Percentiles rank a stretch among this genome's conserved stretches.
Conservation (phyloP, 305 asterid genomes). For the Fraxinus sp. region DNA sequence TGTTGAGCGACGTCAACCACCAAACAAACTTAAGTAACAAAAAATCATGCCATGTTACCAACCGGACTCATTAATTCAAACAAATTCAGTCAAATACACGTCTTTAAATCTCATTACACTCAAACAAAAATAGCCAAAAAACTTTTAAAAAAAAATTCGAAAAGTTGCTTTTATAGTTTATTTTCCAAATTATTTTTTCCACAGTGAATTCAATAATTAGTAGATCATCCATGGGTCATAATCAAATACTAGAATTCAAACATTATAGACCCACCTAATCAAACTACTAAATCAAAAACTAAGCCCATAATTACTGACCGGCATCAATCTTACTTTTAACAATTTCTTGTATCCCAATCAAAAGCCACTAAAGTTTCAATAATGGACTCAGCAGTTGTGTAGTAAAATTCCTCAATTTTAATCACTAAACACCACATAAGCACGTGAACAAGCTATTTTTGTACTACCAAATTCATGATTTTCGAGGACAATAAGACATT, state of each 20-base stretch:
- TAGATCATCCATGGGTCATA: background rate
- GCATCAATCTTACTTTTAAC: background rate
- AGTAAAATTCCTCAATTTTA: background rate
- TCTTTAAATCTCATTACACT: background rate
- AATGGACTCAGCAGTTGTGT: background rate
- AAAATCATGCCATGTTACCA: background rate
- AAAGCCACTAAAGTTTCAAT: background rate
- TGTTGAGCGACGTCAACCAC: background rate
- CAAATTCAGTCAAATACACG: background rate
- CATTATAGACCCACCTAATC: background rate
- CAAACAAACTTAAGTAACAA: background rate
- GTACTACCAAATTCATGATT: background rate
- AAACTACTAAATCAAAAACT: background rate
- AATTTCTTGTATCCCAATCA: background rate
- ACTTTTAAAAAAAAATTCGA: background rate
- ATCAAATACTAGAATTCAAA: background rate
- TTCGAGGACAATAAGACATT: background rate
- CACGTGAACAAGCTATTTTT: background rate
- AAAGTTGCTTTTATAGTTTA: background rate
- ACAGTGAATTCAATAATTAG: background rate
- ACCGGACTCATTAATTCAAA: background rate
- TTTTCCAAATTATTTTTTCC: background rate
- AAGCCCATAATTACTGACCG: background rate
- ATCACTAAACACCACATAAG: background rate
- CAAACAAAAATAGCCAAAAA: background rate